Conservation (phyloP, 257 asterid species). For the Ligustrum vulgare region DNA sequence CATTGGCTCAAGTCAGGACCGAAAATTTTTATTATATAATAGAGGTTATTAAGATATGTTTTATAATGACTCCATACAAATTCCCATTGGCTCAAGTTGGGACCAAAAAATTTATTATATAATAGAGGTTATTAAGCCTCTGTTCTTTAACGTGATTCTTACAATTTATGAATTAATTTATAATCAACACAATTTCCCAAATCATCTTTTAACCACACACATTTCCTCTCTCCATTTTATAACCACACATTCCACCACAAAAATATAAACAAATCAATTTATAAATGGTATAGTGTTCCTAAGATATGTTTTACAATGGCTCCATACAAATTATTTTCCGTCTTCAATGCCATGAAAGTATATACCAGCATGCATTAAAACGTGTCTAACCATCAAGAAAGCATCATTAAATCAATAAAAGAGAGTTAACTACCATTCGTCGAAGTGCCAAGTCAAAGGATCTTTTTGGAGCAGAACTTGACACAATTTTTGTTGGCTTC, state of each 20-base stretch:
- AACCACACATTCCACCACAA: too few relatives aligned
- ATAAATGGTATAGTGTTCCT: background rate
- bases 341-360: background rate
- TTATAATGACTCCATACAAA: background rate
- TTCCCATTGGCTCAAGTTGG: too few relatives aligned
- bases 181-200: too few relatives aligned
- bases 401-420: constrained; percentile 12
- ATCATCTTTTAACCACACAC: too few relatives aligned
- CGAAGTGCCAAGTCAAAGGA: constrained; percentile 82
- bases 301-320: background rate
- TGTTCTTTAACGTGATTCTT: too few relatives aligned
- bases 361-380: background rate
- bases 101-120: too few relatives aligned
- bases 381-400: constrained; percentile 9
- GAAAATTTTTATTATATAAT: background rate
- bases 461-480: constrained; percentile 89
- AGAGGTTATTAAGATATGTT: background rate
- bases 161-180: too few relatives aligned
- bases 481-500: constrained; percentile 57
- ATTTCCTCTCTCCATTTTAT: too few relatives aligned
- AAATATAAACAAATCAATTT: too few relatives aligned
- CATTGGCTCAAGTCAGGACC: background rate
- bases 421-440: constrained; percentile 61
- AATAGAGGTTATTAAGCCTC: too few relatives aligned
- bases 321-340: background rate